Base-by-base conservation (phyloP, 352 stramenopile genomes). In the Thalassiosira livingstoniorum region DNA sequence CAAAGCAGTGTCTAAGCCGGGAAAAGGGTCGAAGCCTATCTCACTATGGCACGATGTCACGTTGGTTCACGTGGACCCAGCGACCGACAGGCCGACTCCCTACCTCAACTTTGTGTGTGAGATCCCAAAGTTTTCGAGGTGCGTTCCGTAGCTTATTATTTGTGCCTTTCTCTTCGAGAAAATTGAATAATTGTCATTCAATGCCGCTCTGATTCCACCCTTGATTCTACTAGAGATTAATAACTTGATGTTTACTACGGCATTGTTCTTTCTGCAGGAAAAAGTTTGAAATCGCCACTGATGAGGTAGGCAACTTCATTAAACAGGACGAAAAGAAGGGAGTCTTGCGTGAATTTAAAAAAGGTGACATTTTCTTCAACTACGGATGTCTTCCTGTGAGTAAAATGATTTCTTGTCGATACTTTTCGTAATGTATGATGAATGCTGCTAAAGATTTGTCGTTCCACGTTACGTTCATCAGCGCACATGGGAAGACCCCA, bases 401-500 rank as follows among this genome's bases (percentile, higher is more conserved):
- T 78, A 29, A 37, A 43, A 35, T 10, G 42, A 18, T 51, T 51
- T 18, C 42, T 51, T 18, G 10, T 51, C 42, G 42, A 51, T 10
- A 39, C 4, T 7, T 18, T 64, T 71, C 5, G n/a, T n/a, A n/a
- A n/a, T n/a, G n/a, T n/a, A n/a, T n/a, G n/a, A n/a, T n/a, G n/a
- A n/a, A n/a, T 25, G 42, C 23, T 63, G 31, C 13, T 39, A 27
- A 53, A 43, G 31, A 37, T 34, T 23, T 70, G 18, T 39, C 45
- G 31, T 25, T 34, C 32, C 2, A 27, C 27, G 67, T 18, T 42
- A 45, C 42, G 57, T 35, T 15, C 34, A 45, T 43, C 42, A 78
- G 55, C 98, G 99, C 89, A 99, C 98, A 15, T 99, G 97, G 97
- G 98, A 99, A 87, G 97, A 99, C 88, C 98, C 98, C 10, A 96